These are phyloP conservation scores for Mrakia hoshinonis DNA, from an alignment of 768 basidiomycete genomes.

Conservation along the genomic window DNA sequence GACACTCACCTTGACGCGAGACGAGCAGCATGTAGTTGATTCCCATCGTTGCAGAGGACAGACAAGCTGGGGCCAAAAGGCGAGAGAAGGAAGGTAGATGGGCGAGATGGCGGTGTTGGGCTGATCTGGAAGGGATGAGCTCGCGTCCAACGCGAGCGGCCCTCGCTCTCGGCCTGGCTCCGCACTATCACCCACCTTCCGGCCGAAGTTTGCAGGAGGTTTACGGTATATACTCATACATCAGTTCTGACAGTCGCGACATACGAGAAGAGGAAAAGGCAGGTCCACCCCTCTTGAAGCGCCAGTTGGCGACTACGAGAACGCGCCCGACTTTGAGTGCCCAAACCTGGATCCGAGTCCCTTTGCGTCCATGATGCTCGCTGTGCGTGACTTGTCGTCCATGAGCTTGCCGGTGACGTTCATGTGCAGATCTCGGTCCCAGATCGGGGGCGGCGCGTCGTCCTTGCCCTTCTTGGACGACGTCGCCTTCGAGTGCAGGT, in stretches of 20 bases:
- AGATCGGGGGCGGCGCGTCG: slow-evolving; percentile 59
- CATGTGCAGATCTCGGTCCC: slow-evolving; percentile 93
- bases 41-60: slow-evolving; percentile 1
- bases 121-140: too few species aligned
- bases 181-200: too few species aligned
- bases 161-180: too few species aligned
- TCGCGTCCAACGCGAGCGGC: too few species aligned
- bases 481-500: slow-evolving; percentile 34
- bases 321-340: slow-evolving; percentile 42
- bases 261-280: too few species aligned
- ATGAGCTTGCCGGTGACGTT: slow-evolving; percentile 72
- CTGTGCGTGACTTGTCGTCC: slow-evolving; percentile 73
- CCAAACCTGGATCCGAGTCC: slow-evolving; percentile 78
- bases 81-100: too few species aligned
- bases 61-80: too few species aligned
- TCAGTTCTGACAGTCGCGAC: too few species aligned
- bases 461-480: slow-evolving; percentile 43
- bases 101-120: too few species aligned
- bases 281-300: too few species aligned
- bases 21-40: slow-evolving; percentile 87
- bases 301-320: not conserved
- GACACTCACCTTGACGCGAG: slow-evolving; percentile 63
- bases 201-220: too few species aligned
- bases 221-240: too few species aligned
- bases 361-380: slow-evolving; percentile 54